These are phyloP conservation scores for Cladosporium sp. DNA, from an alignment of 2,329 filamentous ascomycete genomes.

Conservation along the genomic window DNA sequence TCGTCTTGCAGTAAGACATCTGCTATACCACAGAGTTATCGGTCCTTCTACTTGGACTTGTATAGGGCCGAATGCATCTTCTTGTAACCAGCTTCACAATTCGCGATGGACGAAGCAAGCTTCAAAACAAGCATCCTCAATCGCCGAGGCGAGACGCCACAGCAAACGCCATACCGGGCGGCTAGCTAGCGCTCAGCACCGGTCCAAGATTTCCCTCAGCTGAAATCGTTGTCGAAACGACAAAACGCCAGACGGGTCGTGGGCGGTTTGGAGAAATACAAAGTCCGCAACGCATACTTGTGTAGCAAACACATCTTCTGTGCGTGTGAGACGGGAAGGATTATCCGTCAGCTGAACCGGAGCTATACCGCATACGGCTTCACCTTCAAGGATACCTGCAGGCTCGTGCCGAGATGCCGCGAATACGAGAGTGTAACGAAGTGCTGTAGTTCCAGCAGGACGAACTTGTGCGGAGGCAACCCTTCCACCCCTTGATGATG, in stretches of 20 bases:
- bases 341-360: neutral
- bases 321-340: neutral
- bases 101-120: neutral
- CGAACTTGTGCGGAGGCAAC: neutral
- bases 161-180: neutral
- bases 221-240: no score
- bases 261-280: no score
- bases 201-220: no score
- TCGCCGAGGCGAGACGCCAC: neutral
- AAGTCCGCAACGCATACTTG: no score
- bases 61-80: neutral
- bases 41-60: neutral
- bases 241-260: no score
- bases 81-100: neutral
- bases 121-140: neutral
- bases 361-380: conserved; percentile 2
- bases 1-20: neutral
- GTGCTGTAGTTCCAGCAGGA: no score
- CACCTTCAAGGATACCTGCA: neutral
- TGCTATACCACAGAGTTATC: neutral
- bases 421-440: neutral
- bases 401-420: conserved; percentile 13
- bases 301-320: no score
- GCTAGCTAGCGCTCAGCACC: neutral
- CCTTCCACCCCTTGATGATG: no score